Conservation (phyloP, 192 early-diverging fungal species). For the Coemansia sp. region DNA sequence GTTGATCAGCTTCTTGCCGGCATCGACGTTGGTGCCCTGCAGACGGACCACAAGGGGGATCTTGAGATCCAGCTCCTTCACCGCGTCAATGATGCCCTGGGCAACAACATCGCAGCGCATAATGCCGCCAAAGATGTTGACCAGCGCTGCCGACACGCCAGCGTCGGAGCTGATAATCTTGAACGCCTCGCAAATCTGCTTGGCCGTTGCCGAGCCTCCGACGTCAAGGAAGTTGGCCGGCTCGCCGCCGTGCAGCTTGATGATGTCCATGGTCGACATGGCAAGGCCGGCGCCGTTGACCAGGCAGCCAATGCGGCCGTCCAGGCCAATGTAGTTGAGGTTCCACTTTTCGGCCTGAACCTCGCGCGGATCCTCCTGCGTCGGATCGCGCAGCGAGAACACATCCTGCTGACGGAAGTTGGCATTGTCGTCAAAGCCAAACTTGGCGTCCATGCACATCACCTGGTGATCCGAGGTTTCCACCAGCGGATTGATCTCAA, state of each 20-base stretch:
- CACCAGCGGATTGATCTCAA: slow-evolving; percentile 98
- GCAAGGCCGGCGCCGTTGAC: slow-evolving; percentile 98
- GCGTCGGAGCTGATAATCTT: slow-evolving; percentile 98
- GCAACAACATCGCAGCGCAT: slow-evolving; percentile 99
- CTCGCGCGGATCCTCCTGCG: slow-evolving; percentile 97
- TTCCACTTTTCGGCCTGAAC: slow-evolving; percentile 95
- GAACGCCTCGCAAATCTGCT: slow-evolving; percentile 98
- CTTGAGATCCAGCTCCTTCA: slow-evolving; percentile 83
- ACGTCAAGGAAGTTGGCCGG: slow-evolving; percentile 99
- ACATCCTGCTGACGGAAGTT: slow-evolving; percentile 94
- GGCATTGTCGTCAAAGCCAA: slow-evolving; percentile 99
- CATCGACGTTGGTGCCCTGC: slow-evolving; percentile 82
- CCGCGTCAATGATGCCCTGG: slow-evolving; percentile 94
- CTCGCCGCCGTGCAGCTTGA: slow-evolving; percentile 97
- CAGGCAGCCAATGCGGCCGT: slow-evolving; percentile 96
- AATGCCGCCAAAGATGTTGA: slow-evolving; percentile 99
- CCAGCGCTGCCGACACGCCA: slow-evolving; percentile 93
- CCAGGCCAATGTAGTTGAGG: slow-evolving; percentile 99
- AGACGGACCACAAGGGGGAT: slow-evolving; percentile 97
- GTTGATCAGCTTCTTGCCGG: slow-evolving; percentile 87
- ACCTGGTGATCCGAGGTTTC: slow-evolving; percentile 87
- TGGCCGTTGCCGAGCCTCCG: slow-evolving; percentile 90
- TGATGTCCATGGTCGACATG: slow-evolving; percentile 99
- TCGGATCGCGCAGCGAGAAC: slow-evolving; percentile 81
- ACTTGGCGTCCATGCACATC: slow-evolving; percentile 98